Evolutionary conservation across 108 stramenopile species (phyloP).

Genomic region (Cyclotella cryptica): DNA sequence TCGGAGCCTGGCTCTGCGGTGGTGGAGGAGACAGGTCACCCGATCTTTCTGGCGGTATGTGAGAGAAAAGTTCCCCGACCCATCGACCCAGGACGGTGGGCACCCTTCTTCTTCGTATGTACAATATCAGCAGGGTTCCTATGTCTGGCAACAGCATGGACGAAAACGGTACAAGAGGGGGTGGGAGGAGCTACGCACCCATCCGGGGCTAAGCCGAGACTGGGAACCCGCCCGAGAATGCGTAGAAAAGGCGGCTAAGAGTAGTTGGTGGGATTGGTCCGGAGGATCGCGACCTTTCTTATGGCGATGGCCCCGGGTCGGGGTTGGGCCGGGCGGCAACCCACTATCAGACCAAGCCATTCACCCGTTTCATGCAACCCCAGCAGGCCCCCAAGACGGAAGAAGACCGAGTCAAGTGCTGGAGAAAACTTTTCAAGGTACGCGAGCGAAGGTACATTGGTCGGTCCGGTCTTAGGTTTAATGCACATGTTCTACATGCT

Average conservation of each 20-base stretch:
- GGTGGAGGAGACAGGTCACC: too few species aligned
- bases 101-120: too few species aligned
- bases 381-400: background rate
- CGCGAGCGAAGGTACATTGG: slow-evolving; percentile 1
- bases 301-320: slow-evolving; percentile 44
- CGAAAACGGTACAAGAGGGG: background rate
- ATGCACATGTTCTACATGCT: too few species aligned
- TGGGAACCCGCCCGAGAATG: slow-evolving; percentile 16
- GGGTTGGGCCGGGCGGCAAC: slow-evolving; percentile 31
- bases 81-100: too few species aligned
- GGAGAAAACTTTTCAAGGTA: slow-evolving; percentile 27
- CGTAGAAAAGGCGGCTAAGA: too few species aligned
- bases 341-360: slow-evolving; percentile 1
- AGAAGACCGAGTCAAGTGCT: background rate
- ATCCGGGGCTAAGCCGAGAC: background rate
- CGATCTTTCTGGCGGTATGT: too few species aligned
- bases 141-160: background rate
- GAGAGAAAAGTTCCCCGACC: too few species aligned
- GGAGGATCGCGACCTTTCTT: slow-evolving; percentile 45
- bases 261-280: slow-evolving; percentile 54
- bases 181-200: background rate
- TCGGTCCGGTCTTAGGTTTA: background rate
- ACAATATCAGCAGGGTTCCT: too few species aligned
- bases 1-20: too few species aligned
- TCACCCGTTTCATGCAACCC: background rate